A percentile compares a stretch with the other conserved stretches of the same genome.
Conservation (phyloP, 164 flowering plant genomes). For the Vitis rotundifolia region DNA sequence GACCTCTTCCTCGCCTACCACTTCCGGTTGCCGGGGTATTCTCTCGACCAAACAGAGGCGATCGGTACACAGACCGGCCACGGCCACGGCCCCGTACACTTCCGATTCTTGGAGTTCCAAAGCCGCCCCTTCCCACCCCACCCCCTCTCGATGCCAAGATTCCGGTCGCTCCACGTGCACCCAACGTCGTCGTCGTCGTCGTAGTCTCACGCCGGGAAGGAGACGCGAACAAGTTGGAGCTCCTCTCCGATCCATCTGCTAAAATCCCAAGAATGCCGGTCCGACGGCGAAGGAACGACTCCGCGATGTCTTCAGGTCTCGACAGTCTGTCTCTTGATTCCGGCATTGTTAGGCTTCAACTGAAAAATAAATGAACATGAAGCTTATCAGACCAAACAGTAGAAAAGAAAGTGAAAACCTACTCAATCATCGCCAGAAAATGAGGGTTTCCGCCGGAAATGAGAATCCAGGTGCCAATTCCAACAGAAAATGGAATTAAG, state of each 20-base stretch:
- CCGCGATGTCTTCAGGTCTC: conserved; percentile 33
- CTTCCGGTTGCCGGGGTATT: conserved; percentile 22
- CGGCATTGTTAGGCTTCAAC: conserved; percentile 31
- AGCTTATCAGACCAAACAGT: background rate
- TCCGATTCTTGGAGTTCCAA: conserved; percentile 17
- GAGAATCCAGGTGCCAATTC: background rate
- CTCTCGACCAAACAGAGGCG: conserved; percentile 24
- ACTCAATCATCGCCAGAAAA: background rate
- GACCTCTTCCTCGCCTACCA: conserved; percentile 25
- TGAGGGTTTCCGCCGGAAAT: background rate
- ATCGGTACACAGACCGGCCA: conserved; percentile 14
- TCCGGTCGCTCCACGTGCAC: background rate
- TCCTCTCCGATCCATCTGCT: conserved; percentile 13
- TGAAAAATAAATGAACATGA: background rate
- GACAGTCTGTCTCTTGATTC: conserved; percentile 50
- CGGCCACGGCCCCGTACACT: conserved; percentile 20
- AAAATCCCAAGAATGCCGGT: conserved; percentile 8
- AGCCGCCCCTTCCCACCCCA: conserved; percentile 25
- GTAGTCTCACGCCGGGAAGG: conserved; percentile 6
- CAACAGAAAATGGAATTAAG: background rate
- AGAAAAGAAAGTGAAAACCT: background rate
- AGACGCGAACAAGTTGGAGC: conserved; percentile 10
- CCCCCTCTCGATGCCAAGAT: conserved; percentile 8
- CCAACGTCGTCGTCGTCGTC: background rate
- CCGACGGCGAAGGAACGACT: conserved; percentile 22